Conservation (phyloP, 2,329 filamentous ascomycete genomes). For the Sphaerulina musiva region DNA sequence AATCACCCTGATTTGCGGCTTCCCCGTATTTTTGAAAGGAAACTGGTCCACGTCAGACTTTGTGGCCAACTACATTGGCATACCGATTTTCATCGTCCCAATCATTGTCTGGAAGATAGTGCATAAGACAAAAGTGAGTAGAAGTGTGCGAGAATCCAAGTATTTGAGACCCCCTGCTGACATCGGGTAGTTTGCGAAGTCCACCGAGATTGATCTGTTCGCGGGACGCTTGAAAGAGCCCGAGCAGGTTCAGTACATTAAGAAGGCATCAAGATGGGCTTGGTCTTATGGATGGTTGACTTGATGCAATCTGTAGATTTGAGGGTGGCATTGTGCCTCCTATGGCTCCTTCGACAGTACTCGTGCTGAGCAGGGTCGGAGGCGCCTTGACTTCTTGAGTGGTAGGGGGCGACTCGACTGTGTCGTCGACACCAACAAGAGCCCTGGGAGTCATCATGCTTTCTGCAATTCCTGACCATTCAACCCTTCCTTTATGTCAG, state of each 20-base stretch:
- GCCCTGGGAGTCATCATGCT: no score
- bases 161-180: not conserved
- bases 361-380: no score
- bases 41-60: slow-evolving; percentile 32
- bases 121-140: not conserved
- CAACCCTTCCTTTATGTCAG: no score
- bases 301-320: not conserved
- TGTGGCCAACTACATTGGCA: slow-evolving; percentile 39
- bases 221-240: not conserved
- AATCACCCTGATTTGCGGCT: slow-evolving; percentile 28
- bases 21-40: slow-evolving; percentile 27
- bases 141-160: not conserved
- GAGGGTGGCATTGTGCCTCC: no score
- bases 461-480: no score
- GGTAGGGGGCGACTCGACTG: no score
- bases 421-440: no score
- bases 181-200: not conserved
- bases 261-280: not conserved
- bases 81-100: slow-evolving; percentile 34
- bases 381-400: no score
- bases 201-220: not conserved
- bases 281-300: slow-evolving; percentile 5
- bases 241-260: not conserved
- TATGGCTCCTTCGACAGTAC: no score
- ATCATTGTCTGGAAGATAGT: slow-evolving; percentile 5